Evolutionary conservation across 2,329 filamentous ascomycete species (phyloP), one percentile per base, ranked within the genome.

Genomic region (Torrubiella hemipterigena): DNA sequence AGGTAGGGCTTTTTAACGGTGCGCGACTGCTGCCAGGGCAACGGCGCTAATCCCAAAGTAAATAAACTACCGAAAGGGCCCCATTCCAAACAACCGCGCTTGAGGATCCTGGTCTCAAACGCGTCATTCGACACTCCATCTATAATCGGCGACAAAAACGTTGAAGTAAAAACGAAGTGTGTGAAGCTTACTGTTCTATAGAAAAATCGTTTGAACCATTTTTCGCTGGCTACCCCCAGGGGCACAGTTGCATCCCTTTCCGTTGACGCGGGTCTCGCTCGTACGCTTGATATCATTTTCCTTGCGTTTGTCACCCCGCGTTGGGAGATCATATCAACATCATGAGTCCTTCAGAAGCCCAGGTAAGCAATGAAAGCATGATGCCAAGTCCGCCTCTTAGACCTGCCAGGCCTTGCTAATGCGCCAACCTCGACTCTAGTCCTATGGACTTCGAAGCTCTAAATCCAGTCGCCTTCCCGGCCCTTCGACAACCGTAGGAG

Each of bases 401-500:
- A 14, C 28, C 28, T 19, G n/a, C 20, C 12, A 14, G n/a, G n/a
- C 28, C 12, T 30, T 20, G 21, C 14, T 16, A 24, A 24, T 25
- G 24, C 24, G 13, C 30, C 16, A 32, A 15, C 23, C 16, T 20
- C 28, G 18, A 4, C 27, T 2, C n/a, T 26, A 16, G n/a, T n/a
- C n/a, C n/a, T 26, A 31, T 28, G 15, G 21, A 17, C 23, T 32
- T 16, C 31, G 34, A 12, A 17, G 27, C 16, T 33, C 31, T 33
- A 33, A 31, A 17, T 31, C 31, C 11, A 37, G 35, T 22, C 30
- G 30, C 8, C 28, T 36, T 5, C 36, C 36, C 16, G 33, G 35
- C n/a, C 35, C 35, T n/a, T n/a, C n/a, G n/a, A n/a, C n/a, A 9
- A 28, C 35, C 7, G 16, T 31, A 10, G 22, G 17, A 12, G 28